Conservation (phyloP, 345 rosid species). For the Melastoma malabathricum region DNA sequence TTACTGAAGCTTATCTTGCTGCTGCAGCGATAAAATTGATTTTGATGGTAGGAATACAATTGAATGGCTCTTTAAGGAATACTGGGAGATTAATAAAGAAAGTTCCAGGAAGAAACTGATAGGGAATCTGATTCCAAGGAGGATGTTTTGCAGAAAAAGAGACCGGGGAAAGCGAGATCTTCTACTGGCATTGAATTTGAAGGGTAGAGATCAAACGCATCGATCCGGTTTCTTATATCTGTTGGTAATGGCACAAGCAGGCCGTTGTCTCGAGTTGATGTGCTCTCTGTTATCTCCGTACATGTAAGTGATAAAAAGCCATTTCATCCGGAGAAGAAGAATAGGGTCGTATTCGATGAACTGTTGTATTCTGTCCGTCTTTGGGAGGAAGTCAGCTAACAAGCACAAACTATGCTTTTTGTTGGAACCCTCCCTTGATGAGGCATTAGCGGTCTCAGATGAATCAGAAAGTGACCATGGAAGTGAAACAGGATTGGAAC, state of each 20-base stretch:
- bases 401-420: constrained; percentile 20
- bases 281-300: constrained; percentile 12
- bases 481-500: background rate
- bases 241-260: constrained; percentile 23
- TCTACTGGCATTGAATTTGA: constrained; percentile 14
- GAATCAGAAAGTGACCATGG: constrained; percentile 11
- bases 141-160: constrained; percentile 3
- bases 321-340: constrained; percentile 24
- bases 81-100: constrained; percentile 33
- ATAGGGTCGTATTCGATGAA: constrained; percentile 29
- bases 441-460: constrained; percentile 16
- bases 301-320: constrained; percentile 28
- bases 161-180: constrained; percentile 8
- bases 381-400: constrained; percentile 25
- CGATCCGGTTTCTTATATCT: constrained; percentile 26
- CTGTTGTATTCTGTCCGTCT: constrained; percentile 21
- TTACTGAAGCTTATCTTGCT: background rate
- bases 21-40: constrained; percentile 25
- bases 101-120: constrained; percentile 6
- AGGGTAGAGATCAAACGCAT: constrained; percentile 43
- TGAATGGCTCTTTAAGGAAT: constrained; percentile 27
- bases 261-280: constrained; percentile 22
- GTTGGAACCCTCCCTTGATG: constrained; percentile 25
- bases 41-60: constrained; percentile 21
- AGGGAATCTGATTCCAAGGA: constrained; percentile 13